Base-by-base conservation (phyloP, 805 yeast genomes). In the Candida peoriensis region DNA sequence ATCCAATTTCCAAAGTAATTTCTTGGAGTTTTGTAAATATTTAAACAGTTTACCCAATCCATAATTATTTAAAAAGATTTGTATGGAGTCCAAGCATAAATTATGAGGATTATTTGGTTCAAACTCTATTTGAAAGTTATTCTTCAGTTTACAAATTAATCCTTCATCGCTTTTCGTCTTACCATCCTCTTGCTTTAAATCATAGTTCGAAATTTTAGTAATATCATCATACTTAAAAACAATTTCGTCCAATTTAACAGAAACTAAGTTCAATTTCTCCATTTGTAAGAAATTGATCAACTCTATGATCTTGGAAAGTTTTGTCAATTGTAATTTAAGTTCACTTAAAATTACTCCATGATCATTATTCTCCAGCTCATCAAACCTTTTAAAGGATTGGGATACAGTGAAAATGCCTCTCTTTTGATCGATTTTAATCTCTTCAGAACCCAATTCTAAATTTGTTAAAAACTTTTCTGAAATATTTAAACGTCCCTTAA, bases 61-160 rank as follows among this genome's bases (percentile, higher is more conserved):
- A 7, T 47, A 36, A 1, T 24, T 34, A n/a, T 38, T 41, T 28
- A 53, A 25, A 26, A 40, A 47, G 12, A 36, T 41, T 28, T 44
- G 46, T 15, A 53, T 51, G 6, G 54, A 51, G 5, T 34, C 26
- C 15, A 50, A 26, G 21, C 52, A 53, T 3, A 50, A 13, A 13
- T 42, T 44, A 30, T 53, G 58, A 10, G 55, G 56, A 24, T 53
- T 53, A 0, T 39, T 16, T 6, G 37, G 32, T 7, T 49, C 52
- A 15, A 53, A 24, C 23, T 51, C 55, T 33, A 53, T 38, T 5
- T 46, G 38, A 15, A 43, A 33, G 27, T 38, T 40, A n/a, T 46
- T 48, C 28, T 43, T 47, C 30, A 49, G 26, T 6, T 50, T 46
- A 30, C 54, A 47, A 5, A 41, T 27, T 21, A 46, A 43, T 18